Base-by-base conservation (phyloP, 176 grass and related monocot genomes). In the Musa beccarii region DNA sequence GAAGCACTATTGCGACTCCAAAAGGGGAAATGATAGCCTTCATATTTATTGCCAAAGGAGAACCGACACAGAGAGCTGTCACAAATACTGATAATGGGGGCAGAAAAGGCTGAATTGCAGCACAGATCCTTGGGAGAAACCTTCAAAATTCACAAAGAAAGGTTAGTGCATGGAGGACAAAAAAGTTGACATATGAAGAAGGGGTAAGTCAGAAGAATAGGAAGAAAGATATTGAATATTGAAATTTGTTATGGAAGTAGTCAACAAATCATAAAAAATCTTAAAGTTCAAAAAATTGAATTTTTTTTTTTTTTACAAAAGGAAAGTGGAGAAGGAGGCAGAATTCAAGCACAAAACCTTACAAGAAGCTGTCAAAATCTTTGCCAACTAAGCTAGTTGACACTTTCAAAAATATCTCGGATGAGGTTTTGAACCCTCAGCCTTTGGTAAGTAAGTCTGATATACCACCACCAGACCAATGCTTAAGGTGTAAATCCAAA, bases 21-120 rank as follows among this genome's bases (percentile, higher is more conserved):
- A 91, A 98, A 22, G 95, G 95, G 0, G 90, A 91, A 49, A 91
- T 59, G 79, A 98, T 84, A 34, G 90, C 95, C 63, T 89, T 87
- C 50, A 93, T 93, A 81, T 98, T 98, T 80, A 89, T 93, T 72
- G 95, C 90, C 84, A 98, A 84, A 81, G 95, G 95, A 57, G 90
- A 93, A 21, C 94, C 94, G 76, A 98, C 94, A 81, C 94, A 98
- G 49, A 98, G 63, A 71, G 94, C 90, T 61, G 94, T 98, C 69
- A 98, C 94, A 89, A 98, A 93, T 20, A 93, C 90, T 0, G 94
- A 93, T 22, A 93, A 66, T 3, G 90, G 88, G 78, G 94, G 94
- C 3, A 98, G 90, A 87, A 98, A 98, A 79, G 90, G 94, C 75
- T 98, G 90, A 84, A 98, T 87, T 77, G 88, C 82, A 15, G 79